Conservation (phyloP, 768 basidiomycete genomes). For the Fibroporia radiculosa region DNA sequence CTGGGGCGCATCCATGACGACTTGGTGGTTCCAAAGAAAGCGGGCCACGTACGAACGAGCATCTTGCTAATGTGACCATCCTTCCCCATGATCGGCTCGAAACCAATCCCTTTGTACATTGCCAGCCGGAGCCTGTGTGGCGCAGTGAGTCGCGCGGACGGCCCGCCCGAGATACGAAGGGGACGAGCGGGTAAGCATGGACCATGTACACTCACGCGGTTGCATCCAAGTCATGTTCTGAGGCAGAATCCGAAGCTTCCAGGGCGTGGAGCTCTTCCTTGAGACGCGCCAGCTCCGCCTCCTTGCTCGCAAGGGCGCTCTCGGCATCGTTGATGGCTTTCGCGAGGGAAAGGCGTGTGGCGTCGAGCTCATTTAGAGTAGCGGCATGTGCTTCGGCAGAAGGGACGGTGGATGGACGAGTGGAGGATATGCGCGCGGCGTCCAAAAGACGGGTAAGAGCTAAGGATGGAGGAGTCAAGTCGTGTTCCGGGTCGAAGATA, state of each 20-base stretch:
- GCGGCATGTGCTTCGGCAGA: constrained; percentile 55
- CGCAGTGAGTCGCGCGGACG: background rate
- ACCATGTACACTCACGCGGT: constrained; percentile 45
- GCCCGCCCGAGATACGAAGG: background rate
- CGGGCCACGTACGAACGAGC: constrained; percentile 64
- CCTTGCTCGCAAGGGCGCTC: constrained; percentile 53
- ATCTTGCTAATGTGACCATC: constrained; percentile 47
- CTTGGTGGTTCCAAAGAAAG: background rate
- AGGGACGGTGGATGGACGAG: constrained; percentile 61
- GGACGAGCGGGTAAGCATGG: no score
- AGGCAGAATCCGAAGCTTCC: constrained; percentile 65
- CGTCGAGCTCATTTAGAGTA: constrained; percentile 59
- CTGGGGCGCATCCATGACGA: constrained; percentile 25
- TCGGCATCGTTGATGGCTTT: constrained; percentile 75
- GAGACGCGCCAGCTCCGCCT: constrained; percentile 60
- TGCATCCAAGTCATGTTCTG: constrained; percentile 67
- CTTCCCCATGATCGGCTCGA: constrained; percentile 55
- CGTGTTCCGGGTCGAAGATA: background rate
- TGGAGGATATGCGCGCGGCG: constrained; percentile 62
- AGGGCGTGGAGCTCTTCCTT: constrained; percentile 55
- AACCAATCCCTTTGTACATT: constrained; percentile 65
- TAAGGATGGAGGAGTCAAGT: constrained; percentile 20
- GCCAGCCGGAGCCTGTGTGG: constrained; percentile 51
- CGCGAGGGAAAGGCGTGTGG: constrained; percentile 50
- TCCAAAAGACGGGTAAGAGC: constrained; percentile 61